A percentile compares a stretch with the other conserved stretches of the same genome.
phyloP scores from a whole-genome alignment of 768 basidiomycete species.

The Pholiota molesta region DNA sequence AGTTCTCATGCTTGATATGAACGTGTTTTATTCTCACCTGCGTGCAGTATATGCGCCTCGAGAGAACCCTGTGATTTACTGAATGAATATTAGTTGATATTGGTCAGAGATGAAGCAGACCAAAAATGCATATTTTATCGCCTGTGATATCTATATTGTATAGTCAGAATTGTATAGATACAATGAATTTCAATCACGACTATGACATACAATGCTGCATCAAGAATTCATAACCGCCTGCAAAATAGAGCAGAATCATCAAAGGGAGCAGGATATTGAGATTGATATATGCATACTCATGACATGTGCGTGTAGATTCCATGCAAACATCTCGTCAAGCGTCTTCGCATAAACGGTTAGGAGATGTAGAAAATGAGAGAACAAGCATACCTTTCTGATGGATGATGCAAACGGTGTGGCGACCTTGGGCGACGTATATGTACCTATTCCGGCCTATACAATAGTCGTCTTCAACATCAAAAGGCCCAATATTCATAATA shows the following conservation, averaged over 20 bases:
- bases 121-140: slow-evolving; percentile 66
- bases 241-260: neutral
- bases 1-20: neutral
- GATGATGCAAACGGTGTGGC: too few relatives aligned
- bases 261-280: neutral
- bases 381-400: slow-evolving; percentile 30
- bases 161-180: neutral
- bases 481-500: neutral
- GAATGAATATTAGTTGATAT: slow-evolving; percentile 1
- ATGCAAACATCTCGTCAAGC: slow-evolving; percentile 52
- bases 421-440: slow-evolving; percentile 43
- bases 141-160: slow-evolving; percentile 42
- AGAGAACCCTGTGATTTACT: slow-evolving; percentile 49
- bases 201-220: slow-evolving; percentile 54
- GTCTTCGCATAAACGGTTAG: slow-evolving; percentile 30
- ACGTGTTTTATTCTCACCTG: slow-evolving; percentile 32
- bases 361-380: too few relatives aligned
- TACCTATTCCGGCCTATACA: slow-evolving; percentile 52
- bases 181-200: neutral
- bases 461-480: neutral
- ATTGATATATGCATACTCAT: slow-evolving; percentile 37
- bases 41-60: slow-evolving; percentile 68
- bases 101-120: slow-evolving; percentile 26
- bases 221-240: slow-evolving; percentile 59
- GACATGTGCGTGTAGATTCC: slow-evolving; percentile 51